Base-by-base conservation (phyloP, 108 stramenopile species). In the Cyclotella baltica region DNA sequence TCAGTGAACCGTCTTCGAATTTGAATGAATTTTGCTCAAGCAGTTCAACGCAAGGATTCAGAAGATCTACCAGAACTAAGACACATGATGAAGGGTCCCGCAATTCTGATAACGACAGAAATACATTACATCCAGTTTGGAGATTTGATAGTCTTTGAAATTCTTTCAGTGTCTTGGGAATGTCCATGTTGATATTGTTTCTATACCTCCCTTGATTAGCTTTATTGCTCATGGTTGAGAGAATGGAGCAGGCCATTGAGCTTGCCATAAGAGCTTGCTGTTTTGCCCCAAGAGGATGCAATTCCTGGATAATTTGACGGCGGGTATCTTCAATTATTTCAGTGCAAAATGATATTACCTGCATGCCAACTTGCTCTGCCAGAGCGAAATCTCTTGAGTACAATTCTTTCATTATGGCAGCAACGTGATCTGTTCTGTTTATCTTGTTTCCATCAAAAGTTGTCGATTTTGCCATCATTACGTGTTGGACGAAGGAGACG, bases 401-500 rank as follows among this genome's bases (percentile, higher is more conserved):
- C 18, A 84, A 38, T 10, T 80, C 55, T 15, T 50, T 22, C 43
- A 80, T 29, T 16, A 80, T 58, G 28, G 48, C 59, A 48, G 78
- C 78, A 46, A 67, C 79, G 33, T 83, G 83, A 10, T 68, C 78
- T 11, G 34, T 77, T 63, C 83, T 73, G 40, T 48, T 51, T 27
- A 62, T 28, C 29, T 31, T 25, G 15, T 52, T 23, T 51, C 55
- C 62, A 70, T 38, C n/a, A 16, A 23, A 28, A 23, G 6, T 46
- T 48, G 27, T 35, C 36, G 51, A 16, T 13, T 25, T 9, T 15
- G 75, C 63, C 28, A 84, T 27, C 47, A 90, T 83, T 10, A 88
- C 68, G 47, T 83, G 85, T 65, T 90, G 78, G 18, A 92, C 28
- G 29, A 96, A 75, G 19, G 70, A 63, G 19, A 77, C 76, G 48